Evolutionary conservation across 805 yeast species (phyloP).

Genomic region (Phaffomyces opuntiae): DNA sequence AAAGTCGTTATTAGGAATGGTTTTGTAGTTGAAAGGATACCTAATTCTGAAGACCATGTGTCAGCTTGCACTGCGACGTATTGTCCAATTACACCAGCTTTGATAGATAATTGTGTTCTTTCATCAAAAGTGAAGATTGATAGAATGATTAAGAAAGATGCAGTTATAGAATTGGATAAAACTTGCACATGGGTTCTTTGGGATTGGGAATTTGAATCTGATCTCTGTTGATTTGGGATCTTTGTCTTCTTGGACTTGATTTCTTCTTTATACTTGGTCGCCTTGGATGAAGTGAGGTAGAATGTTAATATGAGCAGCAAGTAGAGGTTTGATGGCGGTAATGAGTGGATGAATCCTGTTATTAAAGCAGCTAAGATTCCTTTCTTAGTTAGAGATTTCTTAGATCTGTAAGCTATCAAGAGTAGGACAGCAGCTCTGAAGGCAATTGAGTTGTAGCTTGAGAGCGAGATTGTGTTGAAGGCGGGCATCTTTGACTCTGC

Average conservation of each 20-base stretch:
- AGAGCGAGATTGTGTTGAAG: not conserved
- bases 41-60: conserved; percentile 42
- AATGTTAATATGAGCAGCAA: conserved; percentile 28
- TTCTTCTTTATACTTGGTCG: conserved; percentile 33
- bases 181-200: conserved; percentile 37
- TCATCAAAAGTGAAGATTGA: conserved; percentile 11
- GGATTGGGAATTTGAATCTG: conserved; percentile 17
- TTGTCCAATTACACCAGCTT: conserved; percentile 26
- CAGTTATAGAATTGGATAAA: conserved; percentile 32
- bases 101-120: conserved; percentile 11
- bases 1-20: conserved; percentile 36
- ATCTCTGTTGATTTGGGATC: conserved; percentile 8
- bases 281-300: conserved; percentile 31
- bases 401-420: conserved; percentile 24
- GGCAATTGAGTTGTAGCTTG: conserved; percentile 5
- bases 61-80: conserved; percentile 40
- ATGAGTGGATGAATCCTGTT: conserved; percentile 33
- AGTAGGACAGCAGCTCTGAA: conserved; percentile 10
- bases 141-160: conserved; percentile 27
- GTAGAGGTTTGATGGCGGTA: conserved; percentile 29
- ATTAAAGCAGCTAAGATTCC: conserved; percentile 32
- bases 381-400: conserved; percentile 29
- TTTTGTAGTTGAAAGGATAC: conserved; percentile 30
- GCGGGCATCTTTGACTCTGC: not conserved
- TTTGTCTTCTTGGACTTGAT: conserved; percentile 28